Evolutionary conservation across 1,284 basidiomycete genomes (phyloP).

Genomic region (Apiotrichum montevideense): DNA sequence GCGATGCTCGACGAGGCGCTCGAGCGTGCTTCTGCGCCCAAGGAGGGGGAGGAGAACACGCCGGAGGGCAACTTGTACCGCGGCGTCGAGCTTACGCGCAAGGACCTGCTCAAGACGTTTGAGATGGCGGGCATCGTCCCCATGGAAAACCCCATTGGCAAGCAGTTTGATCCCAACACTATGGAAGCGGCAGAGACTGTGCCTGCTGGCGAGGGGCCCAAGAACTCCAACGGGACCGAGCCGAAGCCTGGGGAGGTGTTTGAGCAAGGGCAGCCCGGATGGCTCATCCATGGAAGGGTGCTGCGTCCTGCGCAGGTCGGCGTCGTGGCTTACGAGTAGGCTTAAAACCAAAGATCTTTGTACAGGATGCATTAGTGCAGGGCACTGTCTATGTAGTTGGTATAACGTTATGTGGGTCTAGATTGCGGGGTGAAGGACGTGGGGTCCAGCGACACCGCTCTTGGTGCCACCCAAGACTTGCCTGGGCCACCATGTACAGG

Average conservation of each 20-base stretch:
- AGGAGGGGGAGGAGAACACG: constrained; percentile 48
- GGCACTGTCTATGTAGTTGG: no score
- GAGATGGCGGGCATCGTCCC: constrained; percentile 88
- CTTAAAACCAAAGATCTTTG: neutral
- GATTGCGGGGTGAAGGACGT: no score
- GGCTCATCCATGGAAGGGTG: constrained; percentile 85
- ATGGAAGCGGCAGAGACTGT: constrained; percentile 90
- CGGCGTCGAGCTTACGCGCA: constrained; percentile 89
- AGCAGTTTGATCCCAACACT: constrained; percentile 83
- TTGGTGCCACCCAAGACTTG: no score
- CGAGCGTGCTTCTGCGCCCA: constrained; percentile 77
- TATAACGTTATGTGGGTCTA: no score
- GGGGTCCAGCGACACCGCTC: no score
- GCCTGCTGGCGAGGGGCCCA: constrained; percentile 58
- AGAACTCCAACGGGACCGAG: constrained; percentile 51
- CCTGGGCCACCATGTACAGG: no score
- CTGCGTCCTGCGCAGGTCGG: constrained; percentile 94
- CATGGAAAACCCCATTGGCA: constrained; percentile 62
- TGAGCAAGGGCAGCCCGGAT: constrained; percentile 86
- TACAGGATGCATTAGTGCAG: no score
- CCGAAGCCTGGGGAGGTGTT: constrained; percentile 76
- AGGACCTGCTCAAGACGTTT: constrained; percentile 80
- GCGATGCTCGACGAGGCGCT: constrained; percentile 75
- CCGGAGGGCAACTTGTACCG: constrained; percentile 64
- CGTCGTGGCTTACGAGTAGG: constrained; percentile 55